Percentiles rank a stretch among this genome's conserved stretches.
phyloP scores from a whole-genome alignment of 148 eudicot genomes.

The Heliosperma pusillum region DNA sequence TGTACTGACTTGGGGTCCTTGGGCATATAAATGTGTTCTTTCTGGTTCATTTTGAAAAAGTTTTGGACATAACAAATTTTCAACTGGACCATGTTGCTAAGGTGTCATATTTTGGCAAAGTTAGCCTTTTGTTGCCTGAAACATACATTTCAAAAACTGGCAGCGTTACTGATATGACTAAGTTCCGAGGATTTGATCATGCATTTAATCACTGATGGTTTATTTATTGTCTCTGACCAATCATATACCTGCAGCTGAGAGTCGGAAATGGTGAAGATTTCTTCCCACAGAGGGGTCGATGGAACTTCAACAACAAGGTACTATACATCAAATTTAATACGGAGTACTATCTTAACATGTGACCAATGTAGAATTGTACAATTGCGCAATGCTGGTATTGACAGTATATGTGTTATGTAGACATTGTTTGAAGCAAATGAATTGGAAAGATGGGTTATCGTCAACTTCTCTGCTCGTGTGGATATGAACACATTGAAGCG shows the following conservation, averaged over 20 bases:
- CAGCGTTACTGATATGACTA: no score
- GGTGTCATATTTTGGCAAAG: no score
- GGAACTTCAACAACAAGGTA: constrained; percentile 45
- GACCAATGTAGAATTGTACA: background rate
- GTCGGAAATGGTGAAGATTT: constrained; percentile 35
- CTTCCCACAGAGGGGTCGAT: constrained; percentile 37
- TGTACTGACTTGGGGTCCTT: no score
- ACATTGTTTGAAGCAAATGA: constrained; percentile 25
- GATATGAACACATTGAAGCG: constrained; percentile 19
- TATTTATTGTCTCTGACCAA: no score
- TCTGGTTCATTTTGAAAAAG: no score
- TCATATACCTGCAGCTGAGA: constrained; percentile 22
- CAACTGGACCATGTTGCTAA: no score
- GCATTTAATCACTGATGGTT: no score
- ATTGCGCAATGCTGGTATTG: background rate
- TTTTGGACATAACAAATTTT: no score
- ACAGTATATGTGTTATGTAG: constrained; percentile 15
- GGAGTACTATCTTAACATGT: background rate
- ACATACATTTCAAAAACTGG: background rate
- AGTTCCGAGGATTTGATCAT: no score
- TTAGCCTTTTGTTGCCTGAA: no score
- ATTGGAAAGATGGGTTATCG: constrained; percentile 31
- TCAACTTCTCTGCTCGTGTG: constrained; percentile 40
- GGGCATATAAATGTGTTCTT: no score
- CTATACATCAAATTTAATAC: background rate